A percentile compares a stretch with the other conserved stretches of the same genome.
Conservation (phyloP, 371 early-diverging fungal genomes). For the Zopfochytrium polystomum region DNA sequence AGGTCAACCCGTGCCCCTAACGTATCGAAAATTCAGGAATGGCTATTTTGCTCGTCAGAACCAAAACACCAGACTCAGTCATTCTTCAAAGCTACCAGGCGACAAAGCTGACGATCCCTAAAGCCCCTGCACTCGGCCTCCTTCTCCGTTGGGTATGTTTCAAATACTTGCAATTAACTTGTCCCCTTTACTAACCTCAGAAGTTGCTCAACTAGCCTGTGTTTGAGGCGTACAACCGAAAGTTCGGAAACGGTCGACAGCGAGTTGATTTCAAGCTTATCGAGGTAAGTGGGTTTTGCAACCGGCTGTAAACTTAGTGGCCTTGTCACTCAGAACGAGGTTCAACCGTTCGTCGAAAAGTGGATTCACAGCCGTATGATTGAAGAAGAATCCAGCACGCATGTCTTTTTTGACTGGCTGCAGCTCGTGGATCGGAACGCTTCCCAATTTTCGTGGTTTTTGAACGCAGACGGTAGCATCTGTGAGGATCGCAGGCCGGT, state of each 20-base stretch:
- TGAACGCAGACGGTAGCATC: slow-evolving; percentile 37
- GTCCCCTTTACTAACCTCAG: neutral
- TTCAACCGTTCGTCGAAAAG: slow-evolving; percentile 77
- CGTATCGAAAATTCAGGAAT: slow-evolving; percentile 6
- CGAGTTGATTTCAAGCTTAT: slow-evolving; percentile 23
- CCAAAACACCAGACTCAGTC: slow-evolving; percentile 62
- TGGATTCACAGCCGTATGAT: slow-evolving; percentile 75
- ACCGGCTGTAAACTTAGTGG: neutral
- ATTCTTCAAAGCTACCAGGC: slow-evolving; percentile 63
- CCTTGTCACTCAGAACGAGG: slow-evolving; percentile 50
- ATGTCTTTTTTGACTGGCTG: slow-evolving; percentile 71
- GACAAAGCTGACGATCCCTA: slow-evolving; percentile 89
- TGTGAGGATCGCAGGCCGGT: too few species aligned
- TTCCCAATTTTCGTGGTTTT: slow-evolving; percentile 37
- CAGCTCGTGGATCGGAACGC: slow-evolving; percentile 51
- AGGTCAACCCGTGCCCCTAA: neutral
- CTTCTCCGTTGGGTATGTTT: slow-evolving; percentile 73
- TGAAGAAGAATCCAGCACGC: slow-evolving; percentile 62
- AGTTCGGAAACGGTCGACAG: slow-evolving; percentile 6
- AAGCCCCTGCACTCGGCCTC: slow-evolving; percentile 96
- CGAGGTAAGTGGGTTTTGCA: slow-evolving; percentile 13
- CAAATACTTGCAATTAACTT: neutral
- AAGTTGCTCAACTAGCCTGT: slow-evolving; percentile 11
- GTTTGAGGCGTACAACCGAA: slow-evolving; percentile 43
- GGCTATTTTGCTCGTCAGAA: slow-evolving; percentile 77